Conservation (phyloP, 768 basidiomycete genomes). For the Russula abietina region DNA sequence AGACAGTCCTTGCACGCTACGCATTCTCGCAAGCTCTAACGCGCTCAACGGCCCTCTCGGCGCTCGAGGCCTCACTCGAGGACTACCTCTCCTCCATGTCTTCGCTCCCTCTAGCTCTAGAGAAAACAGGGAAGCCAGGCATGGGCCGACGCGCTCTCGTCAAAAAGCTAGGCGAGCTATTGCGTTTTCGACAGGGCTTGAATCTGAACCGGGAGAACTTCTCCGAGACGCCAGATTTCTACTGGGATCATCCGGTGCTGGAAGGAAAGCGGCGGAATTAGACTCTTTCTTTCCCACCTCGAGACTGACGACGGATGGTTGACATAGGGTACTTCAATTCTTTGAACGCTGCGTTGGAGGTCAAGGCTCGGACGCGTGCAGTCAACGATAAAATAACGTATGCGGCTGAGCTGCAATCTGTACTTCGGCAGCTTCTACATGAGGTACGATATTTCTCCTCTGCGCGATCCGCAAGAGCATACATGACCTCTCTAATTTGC, state of each 20-base stretch:
- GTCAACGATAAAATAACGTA: conserved; percentile 93
- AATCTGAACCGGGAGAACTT: conserved; percentile 89
- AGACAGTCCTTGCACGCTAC: conserved; percentile 80
- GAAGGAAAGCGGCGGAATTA: conserved; percentile 53
- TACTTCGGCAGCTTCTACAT: conserved; percentile 56
- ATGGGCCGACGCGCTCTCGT: conserved; percentile 78
- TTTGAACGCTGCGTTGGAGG: conserved; percentile 79
- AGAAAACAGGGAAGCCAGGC: conserved; percentile 77
- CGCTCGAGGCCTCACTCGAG: conserved; percentile 79
- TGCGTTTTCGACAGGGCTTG: conserved; percentile 87
- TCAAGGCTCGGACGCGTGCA: conserved; percentile 70
- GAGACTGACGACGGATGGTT: background rate
- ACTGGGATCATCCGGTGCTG: conserved; percentile 90
- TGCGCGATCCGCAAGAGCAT: conserved; percentile 9
- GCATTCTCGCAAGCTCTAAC: conserved; percentile 89
- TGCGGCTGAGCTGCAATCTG: conserved; percentile 84
- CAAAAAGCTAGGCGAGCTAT: conserved; percentile 85
- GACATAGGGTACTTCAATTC: conserved; percentile 71
- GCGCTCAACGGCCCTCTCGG: conserved; percentile 81
- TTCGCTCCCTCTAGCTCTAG: conserved; percentile 66
- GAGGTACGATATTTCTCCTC: conserved; percentile 7
- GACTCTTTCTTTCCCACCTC: background rate
- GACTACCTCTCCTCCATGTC: conserved; percentile 80
- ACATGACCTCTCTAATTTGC: conserved; percentile 5
- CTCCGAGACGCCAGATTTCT: conserved; percentile 84